These are phyloP conservation scores for Ustilago shanxiensis DNA, from an alignment of 1,284 basidiomycete species.

Conservation along the genomic window DNA sequence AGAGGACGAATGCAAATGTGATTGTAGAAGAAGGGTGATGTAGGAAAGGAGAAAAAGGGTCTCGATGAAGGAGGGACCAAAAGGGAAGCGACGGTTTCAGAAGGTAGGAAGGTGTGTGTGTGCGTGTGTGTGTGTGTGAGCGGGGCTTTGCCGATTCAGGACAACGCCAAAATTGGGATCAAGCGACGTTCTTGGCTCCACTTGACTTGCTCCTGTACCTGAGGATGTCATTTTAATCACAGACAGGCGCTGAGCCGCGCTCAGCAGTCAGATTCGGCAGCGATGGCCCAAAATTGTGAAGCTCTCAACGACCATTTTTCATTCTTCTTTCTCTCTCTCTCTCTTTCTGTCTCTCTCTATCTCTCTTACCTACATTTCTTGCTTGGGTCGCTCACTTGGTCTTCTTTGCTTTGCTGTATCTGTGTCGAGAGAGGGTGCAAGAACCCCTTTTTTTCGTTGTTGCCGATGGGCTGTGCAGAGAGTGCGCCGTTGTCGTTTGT, in stretches of 20 bases:
- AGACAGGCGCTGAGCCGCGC: not conserved
- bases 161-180: not conserved
- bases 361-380: too few relatives aligned
- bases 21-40: not conserved
- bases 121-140: not conserved
- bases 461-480: constrained; percentile 5
- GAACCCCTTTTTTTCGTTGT: not conserved
- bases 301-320: not conserved
- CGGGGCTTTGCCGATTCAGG: not conserved
- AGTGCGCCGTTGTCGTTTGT: not conserved
- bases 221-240: not conserved
- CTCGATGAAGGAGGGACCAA: not conserved
- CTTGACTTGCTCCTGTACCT: not conserved
- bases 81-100: not conserved
- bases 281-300: not conserved
- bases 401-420: not conserved
- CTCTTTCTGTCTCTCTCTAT: not conserved
- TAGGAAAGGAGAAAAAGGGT: not conserved
- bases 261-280: not conserved
- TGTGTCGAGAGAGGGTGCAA: not conserved
- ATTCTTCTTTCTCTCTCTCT: not conserved
- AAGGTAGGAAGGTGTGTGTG: not conserved
- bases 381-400: too few relatives aligned
- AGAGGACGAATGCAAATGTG: not conserved
- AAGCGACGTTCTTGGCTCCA: constrained; percentile 6